Conservation (phyloP, 2,329 filamentous ascomycete genomes). For the Diaporthe vexans region DNA sequence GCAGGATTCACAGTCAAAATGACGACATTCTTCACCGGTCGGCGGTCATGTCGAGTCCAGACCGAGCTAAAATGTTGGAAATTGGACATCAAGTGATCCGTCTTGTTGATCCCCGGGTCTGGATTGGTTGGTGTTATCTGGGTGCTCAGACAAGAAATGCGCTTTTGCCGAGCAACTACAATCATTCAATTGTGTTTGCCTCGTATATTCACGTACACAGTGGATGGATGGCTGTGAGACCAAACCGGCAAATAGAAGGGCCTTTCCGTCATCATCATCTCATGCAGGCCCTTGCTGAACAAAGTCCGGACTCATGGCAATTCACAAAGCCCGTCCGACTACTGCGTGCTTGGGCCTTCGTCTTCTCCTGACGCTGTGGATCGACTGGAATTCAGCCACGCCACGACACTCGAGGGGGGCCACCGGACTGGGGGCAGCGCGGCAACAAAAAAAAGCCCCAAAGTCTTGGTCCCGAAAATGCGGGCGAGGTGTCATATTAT, state of each 20-base stretch:
- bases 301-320: neutral
- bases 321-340: neutral
- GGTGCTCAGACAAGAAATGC: neutral
- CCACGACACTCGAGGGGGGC: slow-evolving; percentile 8
- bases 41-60: neutral
- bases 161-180: slow-evolving; percentile 10
- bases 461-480: slow-evolving; percentile 30
- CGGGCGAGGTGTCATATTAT: slow-evolving; percentile 38
- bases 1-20: slow-evolving; percentile 11
- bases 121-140: slow-evolving; percentile 10
- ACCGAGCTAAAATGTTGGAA: slow-evolving; percentile 10
- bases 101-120: slow-evolving; percentile 10
- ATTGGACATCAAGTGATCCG: slow-evolving; percentile 21
- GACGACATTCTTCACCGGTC: slow-evolving; percentile 25
- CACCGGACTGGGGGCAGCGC: neutral
- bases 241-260: neutral
- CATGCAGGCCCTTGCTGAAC: neutral
- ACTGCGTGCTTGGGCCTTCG: neutral
- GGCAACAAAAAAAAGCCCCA: too few species aligned
- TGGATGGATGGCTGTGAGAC: neutral
- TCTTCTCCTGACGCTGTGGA: neutral
- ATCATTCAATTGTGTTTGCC: neutral
- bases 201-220: neutral
- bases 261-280: slow-evolving; percentile 18
- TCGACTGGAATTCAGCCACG: slow-evolving; percentile 18